These are phyloP conservation scores for Paramecium octaurelia DNA, from an alignment of 73 alveolate genomes.

Conservation along the genomic window DNA sequence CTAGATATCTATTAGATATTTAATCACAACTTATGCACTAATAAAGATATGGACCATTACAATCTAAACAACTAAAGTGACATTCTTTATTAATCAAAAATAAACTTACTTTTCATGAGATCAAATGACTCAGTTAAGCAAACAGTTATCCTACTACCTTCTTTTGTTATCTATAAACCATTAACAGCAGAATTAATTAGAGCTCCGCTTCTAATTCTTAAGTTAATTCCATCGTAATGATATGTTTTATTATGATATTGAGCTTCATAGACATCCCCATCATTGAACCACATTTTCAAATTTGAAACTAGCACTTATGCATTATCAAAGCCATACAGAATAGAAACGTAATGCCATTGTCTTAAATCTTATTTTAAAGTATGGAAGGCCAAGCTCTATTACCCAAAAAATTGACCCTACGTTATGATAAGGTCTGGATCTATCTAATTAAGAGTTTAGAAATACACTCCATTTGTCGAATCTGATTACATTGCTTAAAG, in stretches of 20 bases:
- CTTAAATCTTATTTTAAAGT: neutral
- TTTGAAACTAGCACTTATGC: neutral
- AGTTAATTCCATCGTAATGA: neutral
- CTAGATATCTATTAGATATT: neutral
- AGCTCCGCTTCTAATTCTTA: neutral
- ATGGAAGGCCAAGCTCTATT: neutral
- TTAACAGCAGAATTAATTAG: neutral
- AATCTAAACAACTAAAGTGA: neutral
- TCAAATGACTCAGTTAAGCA: neutral
- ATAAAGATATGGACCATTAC: neutral
- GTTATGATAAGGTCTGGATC: neutral
- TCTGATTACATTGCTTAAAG: neutral
- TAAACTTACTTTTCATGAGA: neutral
- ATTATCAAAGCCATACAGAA: neutral
- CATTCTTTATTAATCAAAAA: neutral
- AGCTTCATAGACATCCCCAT: neutral
- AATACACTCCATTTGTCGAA: neutral
- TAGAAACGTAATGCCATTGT: neutral
- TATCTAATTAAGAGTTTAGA: neutral
- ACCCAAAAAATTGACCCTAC: neutral
- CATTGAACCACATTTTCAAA: neutral
- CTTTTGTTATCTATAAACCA: neutral
- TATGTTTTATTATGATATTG: neutral
- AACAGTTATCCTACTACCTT: neutral
- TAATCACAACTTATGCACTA: neutral